These are phyloP conservation scores for Populus tremula DNA, from an alignment of 345 rosid species.

Conservation along the genomic window DNA sequence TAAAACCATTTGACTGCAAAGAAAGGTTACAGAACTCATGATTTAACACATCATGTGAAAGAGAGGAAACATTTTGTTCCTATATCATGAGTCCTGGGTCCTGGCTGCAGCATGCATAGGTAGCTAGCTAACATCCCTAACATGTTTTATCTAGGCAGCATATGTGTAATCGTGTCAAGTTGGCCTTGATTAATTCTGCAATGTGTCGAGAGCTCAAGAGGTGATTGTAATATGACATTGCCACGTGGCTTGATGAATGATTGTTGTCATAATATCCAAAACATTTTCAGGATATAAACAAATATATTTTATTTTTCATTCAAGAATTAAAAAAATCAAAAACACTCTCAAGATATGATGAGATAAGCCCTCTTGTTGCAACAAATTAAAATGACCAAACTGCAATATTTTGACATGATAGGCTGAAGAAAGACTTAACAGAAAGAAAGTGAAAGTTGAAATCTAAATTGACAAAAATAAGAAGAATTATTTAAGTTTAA, in stretches of 20 bases:
- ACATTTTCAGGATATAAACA: neutral
- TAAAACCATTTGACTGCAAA: neutral
- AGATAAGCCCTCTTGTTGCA: too few relatives aligned
- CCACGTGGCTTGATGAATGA: conserved; percentile 5
- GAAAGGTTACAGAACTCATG: neutral
- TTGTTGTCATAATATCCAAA: too few relatives aligned
- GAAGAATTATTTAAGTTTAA: too few relatives aligned
- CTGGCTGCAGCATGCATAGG: neutral
- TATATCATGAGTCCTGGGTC: neutral
- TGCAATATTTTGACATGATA: too few relatives aligned
- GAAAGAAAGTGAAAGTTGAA: too few relatives aligned
- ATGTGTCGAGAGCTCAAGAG: neutral
- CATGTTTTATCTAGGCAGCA: neutral
- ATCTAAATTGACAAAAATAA: too few relatives aligned
- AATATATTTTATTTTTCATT: too few relatives aligned
- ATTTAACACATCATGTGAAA: conserved; percentile 4
- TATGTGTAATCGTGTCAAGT: neutral
- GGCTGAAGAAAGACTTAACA: too few relatives aligned
- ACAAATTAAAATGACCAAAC: too few relatives aligned
- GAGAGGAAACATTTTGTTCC: neutral
- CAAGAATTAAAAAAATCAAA: too few relatives aligned
- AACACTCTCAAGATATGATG: too few relatives aligned
- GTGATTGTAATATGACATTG: conserved; percentile 7
- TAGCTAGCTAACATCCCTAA: neutral
- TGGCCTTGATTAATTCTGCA: neutral